Conservation (phyloP, 441 rosid species). For the Arabidopsis hybrid region DNA sequence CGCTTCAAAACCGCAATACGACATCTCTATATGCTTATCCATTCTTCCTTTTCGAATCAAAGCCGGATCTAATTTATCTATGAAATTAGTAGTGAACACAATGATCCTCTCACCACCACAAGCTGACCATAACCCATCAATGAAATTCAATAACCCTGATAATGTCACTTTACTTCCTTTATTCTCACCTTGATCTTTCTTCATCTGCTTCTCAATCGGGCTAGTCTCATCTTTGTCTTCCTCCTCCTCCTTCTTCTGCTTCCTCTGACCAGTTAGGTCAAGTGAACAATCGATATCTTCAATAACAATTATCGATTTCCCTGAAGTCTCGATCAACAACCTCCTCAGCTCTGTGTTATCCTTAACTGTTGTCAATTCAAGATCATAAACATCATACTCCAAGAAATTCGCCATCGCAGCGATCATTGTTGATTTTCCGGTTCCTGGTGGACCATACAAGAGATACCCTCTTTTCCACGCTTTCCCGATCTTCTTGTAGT, state of each 20-base stretch:
- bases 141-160: constrained; percentile 69
- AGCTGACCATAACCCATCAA: constrained; percentile 81
- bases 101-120: constrained; percentile 60
- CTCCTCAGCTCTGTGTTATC: constrained; percentile 72
- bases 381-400: constrained; percentile 73
- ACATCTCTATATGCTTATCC: constrained; percentile 44
- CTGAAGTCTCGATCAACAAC: constrained; percentile 60
- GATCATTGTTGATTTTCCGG: constrained; percentile 78
- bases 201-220: constrained; percentile 34
- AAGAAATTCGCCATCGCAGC: constrained; percentile 79
- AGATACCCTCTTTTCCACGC: constrained; percentile 82
- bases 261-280: constrained; percentile 70
- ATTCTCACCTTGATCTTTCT: constrained; percentile 45
- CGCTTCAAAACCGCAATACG: constrained; percentile 42
- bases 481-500: constrained; percentile 64
- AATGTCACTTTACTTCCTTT: constrained; percentile 63
- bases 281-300: constrained; percentile 85
- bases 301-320: constrained; percentile 65
- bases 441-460: constrained; percentile 77
- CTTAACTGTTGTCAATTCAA: constrained; percentile 68
- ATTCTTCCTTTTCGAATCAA: constrained; percentile 40
- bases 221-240: constrained; percentile 40
- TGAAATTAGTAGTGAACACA: constrained; percentile 41
- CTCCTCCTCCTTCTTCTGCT: constrained; percentile 38
- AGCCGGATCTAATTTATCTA: constrained; percentile 38